These are phyloP conservation scores for Sarocladiaceae sp. DNA, from an alignment of 2,329 filamentous ascomycete genomes.

Conservation along the genomic window DNA sequence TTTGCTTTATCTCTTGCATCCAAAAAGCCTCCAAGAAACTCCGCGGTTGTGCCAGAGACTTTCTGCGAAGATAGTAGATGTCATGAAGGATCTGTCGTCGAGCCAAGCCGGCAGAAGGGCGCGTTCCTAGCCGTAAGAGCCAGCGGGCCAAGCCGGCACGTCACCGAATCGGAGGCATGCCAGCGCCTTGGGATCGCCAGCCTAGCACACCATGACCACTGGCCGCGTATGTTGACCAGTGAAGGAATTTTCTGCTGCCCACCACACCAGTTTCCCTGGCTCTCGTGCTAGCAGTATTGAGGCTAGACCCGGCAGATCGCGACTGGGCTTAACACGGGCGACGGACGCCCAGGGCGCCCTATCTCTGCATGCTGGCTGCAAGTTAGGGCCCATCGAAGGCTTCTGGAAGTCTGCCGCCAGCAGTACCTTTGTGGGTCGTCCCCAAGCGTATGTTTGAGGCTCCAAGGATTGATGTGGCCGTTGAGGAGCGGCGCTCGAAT, in stretches of 20 bases:
- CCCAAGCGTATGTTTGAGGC: neutral
- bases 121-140: neutral
- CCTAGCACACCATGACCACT: too few relatives aligned
- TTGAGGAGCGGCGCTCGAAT: neutral
- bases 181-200: too few relatives aligned
- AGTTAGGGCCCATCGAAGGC: conserved; percentile 2
- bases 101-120: conserved; percentile 1
- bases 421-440: neutral
- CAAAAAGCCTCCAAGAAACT: neutral
- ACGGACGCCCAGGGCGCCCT: too few relatives aligned
- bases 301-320: conserved; percentile 6
- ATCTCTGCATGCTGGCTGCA: too few relatives aligned
- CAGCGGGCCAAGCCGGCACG: neutral
- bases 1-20: too few relatives aligned
- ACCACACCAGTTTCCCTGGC: neutral
- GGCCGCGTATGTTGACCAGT: too few relatives aligned
- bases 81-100: neutral
- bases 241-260: conserved; percentile 6
- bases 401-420: conserved; percentile 4
- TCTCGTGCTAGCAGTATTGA: neutral
- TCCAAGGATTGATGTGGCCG: neutral
- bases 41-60: too few relatives aligned
- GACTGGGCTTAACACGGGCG: neutral
- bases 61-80: too few relatives aligned
- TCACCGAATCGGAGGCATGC: neutral